phyloP scores from a whole-genome alignment of 2,329 filamentous ascomycete genomes.

The Pezicula neosporulosa region DNA sequence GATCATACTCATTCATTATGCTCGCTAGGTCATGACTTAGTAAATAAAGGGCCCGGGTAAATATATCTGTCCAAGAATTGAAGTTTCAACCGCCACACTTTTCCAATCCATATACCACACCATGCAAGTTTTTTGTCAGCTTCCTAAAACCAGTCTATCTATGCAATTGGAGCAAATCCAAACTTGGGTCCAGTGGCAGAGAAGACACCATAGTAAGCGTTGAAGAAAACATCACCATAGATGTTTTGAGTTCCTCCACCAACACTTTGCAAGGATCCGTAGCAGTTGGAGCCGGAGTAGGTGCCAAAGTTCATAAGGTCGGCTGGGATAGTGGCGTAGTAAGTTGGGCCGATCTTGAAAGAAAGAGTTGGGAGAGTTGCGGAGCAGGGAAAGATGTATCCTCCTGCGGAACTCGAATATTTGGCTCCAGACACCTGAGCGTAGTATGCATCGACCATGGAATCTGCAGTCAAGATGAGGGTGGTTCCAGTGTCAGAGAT shows the following conservation, averaged over 20 bases:
- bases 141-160: neutral
- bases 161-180: slow-evolving; percentile 23
- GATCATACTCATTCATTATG: too few species aligned
- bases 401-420: slow-evolving; percentile 25
- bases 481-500: slow-evolving; percentile 39
- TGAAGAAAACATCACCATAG: slow-evolving; percentile 30
- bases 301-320: slow-evolving; percentile 31
- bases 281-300: slow-evolving; percentile 24
- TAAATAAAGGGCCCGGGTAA: too few species aligned
- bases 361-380: slow-evolving; percentile 30
- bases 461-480: slow-evolving; percentile 32
- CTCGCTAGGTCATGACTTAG: too few species aligned
- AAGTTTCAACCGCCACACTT: neutral
- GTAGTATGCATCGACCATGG: slow-evolving; percentile 33
- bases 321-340: slow-evolving; percentile 30
- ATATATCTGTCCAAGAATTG: neutral
- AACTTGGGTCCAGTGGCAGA: slow-evolving; percentile 21
- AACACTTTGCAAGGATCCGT: slow-evolving; percentile 31
- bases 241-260: slow-evolving; percentile 24
- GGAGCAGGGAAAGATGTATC: slow-evolving; percentile 32
- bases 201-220: slow-evolving; percentile 27
- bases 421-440: slow-evolving; percentile 26
- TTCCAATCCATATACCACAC: neutral
- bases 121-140: neutral
- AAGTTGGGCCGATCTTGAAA: slow-evolving; percentile 26